Evolutionary conservation across 768 basidiomycete genomes (phyloP).

Genomic region (Pisolithus marmoratus): DNA sequence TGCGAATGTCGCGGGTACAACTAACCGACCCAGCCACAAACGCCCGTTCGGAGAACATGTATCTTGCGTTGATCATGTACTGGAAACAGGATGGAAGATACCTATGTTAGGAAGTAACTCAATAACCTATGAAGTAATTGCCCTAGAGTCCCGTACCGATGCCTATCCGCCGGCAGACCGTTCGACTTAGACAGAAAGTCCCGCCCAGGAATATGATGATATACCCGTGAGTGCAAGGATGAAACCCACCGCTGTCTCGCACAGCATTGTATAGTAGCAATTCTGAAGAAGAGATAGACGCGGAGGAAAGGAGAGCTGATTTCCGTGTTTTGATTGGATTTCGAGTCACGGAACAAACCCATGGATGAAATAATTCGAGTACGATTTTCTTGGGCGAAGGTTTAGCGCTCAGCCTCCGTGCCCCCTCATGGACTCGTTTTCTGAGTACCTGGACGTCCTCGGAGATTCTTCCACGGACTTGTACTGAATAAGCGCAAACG

Average conservation of each 20-base stretch:
- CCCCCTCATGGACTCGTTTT: neutral
- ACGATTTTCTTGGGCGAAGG: slow-evolving; percentile 8
- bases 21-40: no score
- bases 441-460: slow-evolving; percentile 10
- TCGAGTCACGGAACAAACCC: neutral
- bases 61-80: neutral
- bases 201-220: slow-evolving; percentile 21
- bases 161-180: slow-evolving; percentile 19
- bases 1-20: neutral
- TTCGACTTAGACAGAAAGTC: slow-evolving; percentile 18
- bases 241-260: slow-evolving; percentile 20
- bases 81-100: neutral
- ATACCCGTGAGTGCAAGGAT: slow-evolving; percentile 21
- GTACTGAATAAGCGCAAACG: slow-evolving; percentile 25
- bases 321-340: neutral
- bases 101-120: neutral
- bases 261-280: slow-evolving; percentile 23
- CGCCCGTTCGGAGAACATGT: no score
- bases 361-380: slow-evolving; percentile 10
- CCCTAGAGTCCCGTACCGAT: slow-evolving; percentile 19
- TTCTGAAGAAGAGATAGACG: slow-evolving; percentile 14
- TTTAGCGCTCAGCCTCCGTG: slow-evolving; percentile 4
- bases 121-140: slow-evolving; percentile 11
- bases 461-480: slow-evolving; percentile 12
- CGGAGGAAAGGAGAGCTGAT: neutral